Base-by-base conservation (phyloP, 495 filamentous ascomycete species). In the Chaetomium fimeti region DNA sequence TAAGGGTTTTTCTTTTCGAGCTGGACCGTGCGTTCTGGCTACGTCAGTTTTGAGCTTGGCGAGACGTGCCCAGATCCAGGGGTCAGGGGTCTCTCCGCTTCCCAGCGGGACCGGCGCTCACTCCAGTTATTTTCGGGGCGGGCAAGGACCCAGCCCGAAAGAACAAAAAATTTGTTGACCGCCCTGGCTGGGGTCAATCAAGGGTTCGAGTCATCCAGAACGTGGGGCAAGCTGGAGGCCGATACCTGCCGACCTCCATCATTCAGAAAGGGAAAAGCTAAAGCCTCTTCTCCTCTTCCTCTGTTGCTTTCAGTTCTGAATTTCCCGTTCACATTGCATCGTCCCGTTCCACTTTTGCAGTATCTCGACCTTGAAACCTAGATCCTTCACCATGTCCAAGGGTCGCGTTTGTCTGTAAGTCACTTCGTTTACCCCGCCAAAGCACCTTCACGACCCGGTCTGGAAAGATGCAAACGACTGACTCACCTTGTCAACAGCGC, bases 381-480 rank as follows among this genome's bases (percentile, higher is more conserved):
- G 53, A 45, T 40, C 57, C 29, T 22, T 60, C 62, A 70, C 55
- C 61, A 73, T 73, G 77, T 75, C 76, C 63, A 78, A 79, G 66
- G 77, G 76, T 59, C 77, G 77, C 52, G 77, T 79, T 65, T 79
- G 77, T 74, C 74, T 79, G 76, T 79, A 48, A 77, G 76, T 77
- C 36, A 22, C 52, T 3, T 5, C 32, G 3, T 5, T 20, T 13
- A 48, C 52, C 36, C 57, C 38, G 47, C 59, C 49, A 49, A 47
- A 40, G 43, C 43, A 49, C 43, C n/a, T n/a, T n/a, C n/a, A n/a
- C n/a, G n/a, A n/a, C n/a, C n/a, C n/a, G n/a, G n/a, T n/a, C n/a
- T n/a, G 36, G 16, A 59, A 36, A 13, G 22, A 24, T 52, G 43
- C 27, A 49, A 29, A 63, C 57, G 36, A 68, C 61, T 69, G 42